Base-by-base conservation (phyloP, 2,329 filamentous ascomycete genomes). In the Hypoxylon sp. region DNA sequence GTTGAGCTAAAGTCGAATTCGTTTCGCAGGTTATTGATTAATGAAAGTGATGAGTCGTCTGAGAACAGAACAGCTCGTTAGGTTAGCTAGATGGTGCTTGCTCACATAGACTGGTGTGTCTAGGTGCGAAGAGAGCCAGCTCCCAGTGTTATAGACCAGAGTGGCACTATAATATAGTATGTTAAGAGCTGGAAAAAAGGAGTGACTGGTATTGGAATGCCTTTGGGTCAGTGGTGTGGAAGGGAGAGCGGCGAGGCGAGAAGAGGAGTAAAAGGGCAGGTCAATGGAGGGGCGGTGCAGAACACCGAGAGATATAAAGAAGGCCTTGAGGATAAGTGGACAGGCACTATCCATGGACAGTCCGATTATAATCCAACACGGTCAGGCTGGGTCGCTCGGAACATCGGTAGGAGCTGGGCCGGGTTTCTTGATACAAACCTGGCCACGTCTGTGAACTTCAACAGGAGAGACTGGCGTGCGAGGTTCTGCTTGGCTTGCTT, bases 61-160 rank as follows among this genome's bases (percentile, higher is more conserved):
- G 74, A 75, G 75, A 76, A 74, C 74, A 79, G 77, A 78, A 78
- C 79, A 80, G 80, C 82, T 82, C 81, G 81, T 82, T 83, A 71
- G 71, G 69, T 67, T 72, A 71, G 73, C 76, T 75, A 68, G 51
- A 75, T 78, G 72, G 73, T 52, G 75, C 75, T 77, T 77, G 74
- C 74, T 78, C 73, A 74, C 68, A 73, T 74, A 75, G 72, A 78
- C 78, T 80, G 80, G 76, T 68, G 70, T 75, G 79, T 81, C 79
- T 77, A 77, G 78, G 80, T 79, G 74, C 74, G 75, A 80, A 85
- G 83, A 87, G 85, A 86, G 81, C 85, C 85, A 85, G 85, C 85
- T 87, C 84, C 81, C 83, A 83, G 83, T 79, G 78, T 81, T 81
- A 81, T 81, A 81, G 79, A 79, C 77, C 74, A 78, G 79, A 81